Base-by-base conservation (phyloP, 345 rosid genomes). In the Eucalyptus caleyi region DNA sequence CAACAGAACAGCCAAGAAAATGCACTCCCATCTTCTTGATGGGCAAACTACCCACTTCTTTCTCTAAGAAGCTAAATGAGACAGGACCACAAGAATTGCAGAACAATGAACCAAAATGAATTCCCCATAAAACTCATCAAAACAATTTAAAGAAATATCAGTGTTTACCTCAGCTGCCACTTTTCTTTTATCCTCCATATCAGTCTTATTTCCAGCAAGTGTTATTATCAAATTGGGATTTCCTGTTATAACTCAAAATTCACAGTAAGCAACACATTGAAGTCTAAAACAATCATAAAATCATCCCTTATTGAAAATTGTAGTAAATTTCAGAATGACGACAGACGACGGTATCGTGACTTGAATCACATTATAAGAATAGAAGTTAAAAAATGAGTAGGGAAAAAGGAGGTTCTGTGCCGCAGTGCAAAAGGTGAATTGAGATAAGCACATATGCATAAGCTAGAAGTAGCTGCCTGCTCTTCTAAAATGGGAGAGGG, bases 141-240 rank as follows among this genome's bases (percentile, higher is more conserved):
- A 60, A 40, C 26, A 40, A 37, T n/a, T 62, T 54, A 21, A 87
- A 47, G 90, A 82, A 50, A 90, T 81, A 59, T 49, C 53, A 60
- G 67, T 82, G 51, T 91, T 92, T 91, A 94, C 96, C 91, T 94
- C 96, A 87, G 94, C 89, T n/a, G 94, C 44, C n/a, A 94, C 96
- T 85, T 92, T 93, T 87, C 95, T 94, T 86, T 89, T 93, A 82
- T 94, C 96, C 89, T 93, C 93, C 91, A 94, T 91, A 91, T 94
- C 96, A 86, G 93, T 92, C 90, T 94, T 94, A 93, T 94, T 94
- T 80, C 96, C 96, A 83, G 96, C 94, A 90, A 94, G 94, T 24
- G 94, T 94, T 92, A 93, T 90, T 87, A 94, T 93, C 94, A 94
- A 93, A 85, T 90, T 93, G 59, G 96, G 92, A 86, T 93, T 94